phyloP scores from a whole-genome alignment of 345 rosid species.

The Odontarrhena argentea region DNA sequence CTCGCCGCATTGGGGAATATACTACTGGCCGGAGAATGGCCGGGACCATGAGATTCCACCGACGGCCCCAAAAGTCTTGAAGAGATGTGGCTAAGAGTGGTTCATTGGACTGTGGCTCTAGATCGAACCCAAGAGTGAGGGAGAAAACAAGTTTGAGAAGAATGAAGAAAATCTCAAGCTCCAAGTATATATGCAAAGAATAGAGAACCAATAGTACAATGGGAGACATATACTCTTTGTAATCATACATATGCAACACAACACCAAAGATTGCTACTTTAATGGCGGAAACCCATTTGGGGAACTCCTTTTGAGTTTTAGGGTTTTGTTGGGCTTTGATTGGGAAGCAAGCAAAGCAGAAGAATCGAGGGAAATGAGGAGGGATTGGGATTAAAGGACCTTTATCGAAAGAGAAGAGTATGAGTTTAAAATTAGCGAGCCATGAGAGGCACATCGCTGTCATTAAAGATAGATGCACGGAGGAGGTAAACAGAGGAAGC shows the following conservation, averaged over 20 bases:
- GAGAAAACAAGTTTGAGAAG: background rate
- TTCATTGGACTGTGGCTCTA: slow-evolving; percentile 41
- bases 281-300: slow-evolving; percentile 29
- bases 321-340: slow-evolving; percentile 37
- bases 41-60: slow-evolving; percentile 52
- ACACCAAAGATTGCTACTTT: slow-evolving; percentile 29
- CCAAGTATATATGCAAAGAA: slow-evolving; percentile 23
- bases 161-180: slow-evolving; percentile 37
- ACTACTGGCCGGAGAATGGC: slow-evolving; percentile 41
- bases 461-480: background rate
- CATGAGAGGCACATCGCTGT: slow-evolving; percentile 21
- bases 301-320: slow-evolving; percentile 2
- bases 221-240: background rate
- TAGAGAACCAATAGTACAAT: background rate
- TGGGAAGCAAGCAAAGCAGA: slow-evolving; percentile 39
- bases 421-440: slow-evolving; percentile 45
- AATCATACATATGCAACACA: background rate
- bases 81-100: no score
- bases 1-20: slow-evolving; percentile 30
- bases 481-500: background rate
- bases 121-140: slow-evolving; percentile 22
- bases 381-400: slow-evolving; percentile 31
- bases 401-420: slow-evolving; percentile 42
- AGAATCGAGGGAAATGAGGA: slow-evolving; percentile 26
- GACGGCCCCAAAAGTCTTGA: slow-evolving; percentile 40